Percentiles rank a stretch among this genome's conserved stretches.
Evolutionary conservation across 169 alveolate species (phyloP).

Genomic region (Plasmodium relictum): DNA sequence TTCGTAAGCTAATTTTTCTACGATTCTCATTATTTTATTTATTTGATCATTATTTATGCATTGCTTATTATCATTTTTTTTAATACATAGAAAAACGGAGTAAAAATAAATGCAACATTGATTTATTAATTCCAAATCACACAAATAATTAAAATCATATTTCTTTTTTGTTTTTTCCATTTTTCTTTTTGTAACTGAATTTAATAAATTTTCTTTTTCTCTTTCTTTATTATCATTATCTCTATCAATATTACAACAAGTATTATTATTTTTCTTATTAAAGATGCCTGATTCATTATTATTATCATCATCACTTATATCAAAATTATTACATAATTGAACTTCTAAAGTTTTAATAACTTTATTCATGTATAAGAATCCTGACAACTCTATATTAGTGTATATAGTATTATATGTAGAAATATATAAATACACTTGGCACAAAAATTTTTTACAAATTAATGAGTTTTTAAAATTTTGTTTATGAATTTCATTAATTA

Average conservation of each 20-base stretch:
- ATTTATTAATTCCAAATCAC: conserved; percentile 34
- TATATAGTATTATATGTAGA: conserved; percentile 20
- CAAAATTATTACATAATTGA: conserved; percentile 8
- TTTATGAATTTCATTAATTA: conserved; percentile 26
- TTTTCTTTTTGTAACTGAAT: not conserved
- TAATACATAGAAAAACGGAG: conserved; percentile 17
- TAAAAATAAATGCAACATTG: conserved; percentile 46
- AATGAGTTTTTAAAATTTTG: conserved; percentile 1
- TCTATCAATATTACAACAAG: too few species aligned
- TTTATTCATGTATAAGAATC: conserved; percentile 46
- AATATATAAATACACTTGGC: conserved; percentile 59
- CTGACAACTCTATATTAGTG: conserved; percentile 32
- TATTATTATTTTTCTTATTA: too few species aligned
- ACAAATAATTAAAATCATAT: conserved; percentile 18
- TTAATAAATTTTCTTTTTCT: not conserved
- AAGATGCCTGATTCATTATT: too few species aligned
- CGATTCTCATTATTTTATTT: not conserved
- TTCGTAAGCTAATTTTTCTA: not conserved
- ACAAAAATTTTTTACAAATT: conserved; percentile 33
- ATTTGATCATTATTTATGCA: not conserved
- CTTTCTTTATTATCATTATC: not conserved
- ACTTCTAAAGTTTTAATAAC: conserved; percentile 37
- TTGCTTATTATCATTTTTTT: conserved; percentile 23
- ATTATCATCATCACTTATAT: too few species aligned
- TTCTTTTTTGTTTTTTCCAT: not conserved